Evolutionary conservation across 1,284 basidiomycete species (phyloP).

Genomic region (Peniophora sp.): DNA sequence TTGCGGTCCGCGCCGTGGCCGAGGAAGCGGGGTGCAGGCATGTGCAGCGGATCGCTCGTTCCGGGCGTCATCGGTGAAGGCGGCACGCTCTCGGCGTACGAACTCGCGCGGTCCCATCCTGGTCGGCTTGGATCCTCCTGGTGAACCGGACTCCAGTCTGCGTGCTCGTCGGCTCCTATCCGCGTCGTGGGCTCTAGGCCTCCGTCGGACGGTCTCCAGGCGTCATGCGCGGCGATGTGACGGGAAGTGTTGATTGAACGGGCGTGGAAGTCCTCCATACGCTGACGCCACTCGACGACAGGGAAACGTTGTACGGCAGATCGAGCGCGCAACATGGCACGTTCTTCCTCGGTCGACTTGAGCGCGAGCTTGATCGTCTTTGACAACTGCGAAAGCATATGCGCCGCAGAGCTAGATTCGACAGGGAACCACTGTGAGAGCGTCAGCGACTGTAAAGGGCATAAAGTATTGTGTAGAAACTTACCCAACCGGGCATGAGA

Average conservation of each 20-base stretch:
- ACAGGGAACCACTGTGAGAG: slow-evolving; percentile 83
- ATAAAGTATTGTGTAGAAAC: slow-evolving; percentile 21
- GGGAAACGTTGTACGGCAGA: slow-evolving; percentile 94
- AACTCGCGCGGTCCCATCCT: slow-evolving; percentile 44
- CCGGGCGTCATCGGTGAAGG: slow-evolving; percentile 43
- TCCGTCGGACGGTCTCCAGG: slow-evolving; percentile 72
- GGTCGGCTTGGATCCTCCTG: slow-evolving; percentile 44
- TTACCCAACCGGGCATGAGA: slow-evolving; percentile 93
- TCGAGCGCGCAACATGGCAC: slow-evolving; percentile 83
- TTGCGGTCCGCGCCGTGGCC: slow-evolving; percentile 27
- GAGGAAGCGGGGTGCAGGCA: slow-evolving; percentile 24
- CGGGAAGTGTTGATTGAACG: slow-evolving; percentile 75
- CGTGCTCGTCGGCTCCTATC: slow-evolving; percentile 30
- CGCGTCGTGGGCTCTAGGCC: slow-evolving; percentile 37
- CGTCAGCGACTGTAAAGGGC: slow-evolving; percentile 6
- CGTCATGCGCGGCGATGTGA: slow-evolving; percentile 56
- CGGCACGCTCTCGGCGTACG: slow-evolving; percentile 23
- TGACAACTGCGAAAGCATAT: slow-evolving; percentile 91
- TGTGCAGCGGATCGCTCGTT: slow-evolving; percentile 23
- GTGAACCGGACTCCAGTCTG: slow-evolving; percentile 46
- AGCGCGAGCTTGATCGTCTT: slow-evolving; percentile 92
- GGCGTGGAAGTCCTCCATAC: slow-evolving; percentile 88
- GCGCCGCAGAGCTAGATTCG: slow-evolving; percentile 81
- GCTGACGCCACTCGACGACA: slow-evolving; percentile 92
- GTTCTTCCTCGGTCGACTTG: slow-evolving; percentile 84